Conservation (phyloP, 192 early-diverging fungal genomes). For the Helicostylum pulchrum region DNA sequence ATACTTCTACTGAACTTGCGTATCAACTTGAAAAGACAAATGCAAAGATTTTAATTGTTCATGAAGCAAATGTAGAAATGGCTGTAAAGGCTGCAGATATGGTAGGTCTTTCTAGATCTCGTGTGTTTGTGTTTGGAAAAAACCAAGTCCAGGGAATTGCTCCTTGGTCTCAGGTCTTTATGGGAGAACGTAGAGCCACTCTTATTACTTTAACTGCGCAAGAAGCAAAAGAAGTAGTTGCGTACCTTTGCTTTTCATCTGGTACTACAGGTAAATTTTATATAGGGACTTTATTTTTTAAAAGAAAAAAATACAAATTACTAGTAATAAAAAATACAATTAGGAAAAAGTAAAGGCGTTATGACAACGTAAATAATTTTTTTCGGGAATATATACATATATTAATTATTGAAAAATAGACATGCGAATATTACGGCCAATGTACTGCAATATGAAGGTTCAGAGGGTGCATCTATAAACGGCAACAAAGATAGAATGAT, state of each 20-base stretch:
- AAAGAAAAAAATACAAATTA: too few species aligned
- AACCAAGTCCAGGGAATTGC: conserved; percentile 13
- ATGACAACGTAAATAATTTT: conserved; percentile 30
- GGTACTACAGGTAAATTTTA: conserved; percentile 30
- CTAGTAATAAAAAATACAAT: too few species aligned
- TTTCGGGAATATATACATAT: too few species aligned
- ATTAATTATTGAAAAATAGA: neutral
- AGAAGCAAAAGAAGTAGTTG: conserved; percentile 27
- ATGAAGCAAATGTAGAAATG: conserved; percentile 22
- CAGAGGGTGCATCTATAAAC: neutral
- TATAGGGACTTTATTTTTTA: too few species aligned
- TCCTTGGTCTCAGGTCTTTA: conserved; percentile 15
- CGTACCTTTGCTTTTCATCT: conserved; percentile 33
- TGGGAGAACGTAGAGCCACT: conserved; percentile 1
- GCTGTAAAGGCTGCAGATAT: conserved; percentile 24
- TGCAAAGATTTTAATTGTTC: conserved; percentile 65
- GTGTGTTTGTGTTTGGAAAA: conserved; percentile 34
- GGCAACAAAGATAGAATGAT: conserved; percentile 12
- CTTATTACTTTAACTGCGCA: conserved; percentile 22
- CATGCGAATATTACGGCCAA: conserved; percentile 34
- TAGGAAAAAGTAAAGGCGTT: conserved; percentile 31
- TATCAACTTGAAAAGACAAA: conserved; percentile 69
- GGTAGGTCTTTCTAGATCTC: conserved; percentile 13
- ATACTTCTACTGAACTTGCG: conserved; percentile 71
- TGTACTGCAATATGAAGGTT: conserved; percentile 13